Evolutionary conservation across 1,284 basidiomycete species (phyloP).

Genomic region (Leccinum angustisporum): DNA sequence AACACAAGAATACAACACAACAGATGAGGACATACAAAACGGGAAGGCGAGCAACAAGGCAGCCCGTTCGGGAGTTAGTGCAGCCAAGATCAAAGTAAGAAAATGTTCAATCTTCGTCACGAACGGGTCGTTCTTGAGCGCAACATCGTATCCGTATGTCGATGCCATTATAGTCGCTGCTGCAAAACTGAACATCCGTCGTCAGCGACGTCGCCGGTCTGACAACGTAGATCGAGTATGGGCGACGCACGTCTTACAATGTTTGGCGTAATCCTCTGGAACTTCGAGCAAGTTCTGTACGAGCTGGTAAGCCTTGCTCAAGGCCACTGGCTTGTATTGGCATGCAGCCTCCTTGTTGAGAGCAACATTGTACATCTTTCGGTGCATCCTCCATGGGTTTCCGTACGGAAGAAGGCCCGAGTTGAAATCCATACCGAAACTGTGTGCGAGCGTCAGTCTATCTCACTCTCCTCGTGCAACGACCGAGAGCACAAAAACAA

Average conservation of each 20-base stretch:
- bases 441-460: slow-evolving; percentile 6
- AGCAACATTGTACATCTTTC: slow-evolving; percentile 23
- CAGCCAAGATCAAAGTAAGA: slow-evolving; percentile 10
- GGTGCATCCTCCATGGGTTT: slow-evolving; percentile 25
- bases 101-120: slow-evolving; percentile 24
- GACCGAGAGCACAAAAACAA: neutral
- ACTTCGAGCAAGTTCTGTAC: slow-evolving; percentile 22
- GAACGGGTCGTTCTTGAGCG: slow-evolving; percentile 24
- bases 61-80: slow-evolving; percentile 26
- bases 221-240: neutral
- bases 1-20: slow-evolving; percentile 16
- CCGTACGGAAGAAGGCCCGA: slow-evolving; percentile 31
- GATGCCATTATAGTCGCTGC: slow-evolving; percentile 26
- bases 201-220: neutral
- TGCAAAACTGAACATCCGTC: slow-evolving; percentile 19
- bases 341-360: slow-evolving; percentile 17
- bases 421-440: slow-evolving; percentile 34
- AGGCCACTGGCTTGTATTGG: slow-evolving; percentile 17
- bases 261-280: slow-evolving; percentile 18
- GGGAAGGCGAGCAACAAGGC: slow-evolving; percentile 25
- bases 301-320: slow-evolving; percentile 26
- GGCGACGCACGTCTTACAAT: slow-evolving; percentile 25
- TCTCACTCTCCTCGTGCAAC: neutral
- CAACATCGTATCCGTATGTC: slow-evolving; percentile 30
- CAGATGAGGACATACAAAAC: slow-evolving; percentile 20